Base-by-base conservation (phyloP, 352 stramenopile species). In the Phytopythium chamaehyphon region DNA sequence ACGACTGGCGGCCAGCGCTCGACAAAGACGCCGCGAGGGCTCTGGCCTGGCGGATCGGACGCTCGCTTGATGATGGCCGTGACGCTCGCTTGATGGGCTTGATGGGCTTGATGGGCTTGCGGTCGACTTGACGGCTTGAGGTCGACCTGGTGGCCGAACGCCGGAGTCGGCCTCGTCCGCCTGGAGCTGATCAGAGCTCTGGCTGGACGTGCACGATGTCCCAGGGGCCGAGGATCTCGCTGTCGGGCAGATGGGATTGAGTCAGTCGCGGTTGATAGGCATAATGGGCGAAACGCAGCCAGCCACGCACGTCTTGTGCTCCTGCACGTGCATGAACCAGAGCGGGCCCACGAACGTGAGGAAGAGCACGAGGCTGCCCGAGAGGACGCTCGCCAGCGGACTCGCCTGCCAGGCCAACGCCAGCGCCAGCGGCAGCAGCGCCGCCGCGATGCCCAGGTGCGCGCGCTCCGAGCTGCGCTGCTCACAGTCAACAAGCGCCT, bases 291-390 rank as follows among this genome's bases (percentile, higher is more conserved):
- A n/a, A n/a, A n/a, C n/a, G n/a, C n/a, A n/a, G n/a, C n/a, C n/a
- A n/a, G n/a, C n/a, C n/a, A n/a, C 77, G 76, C 72, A 94, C 84
- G 89, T 92, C 64, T 97, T 97, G 65, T 95, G 88, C 64, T 89
- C 73, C 59, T 95, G 86, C 42, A 96, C 79, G 58, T 91, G 79
- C 70, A 96, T 88, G 67, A 97, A 91, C 85, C 79, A 93, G 40
- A 96, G 73, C 54, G 90, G 90, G 58, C 83, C 93, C 22, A 90
- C 74, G 43, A 97, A 76, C 33, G 78, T 81, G 21, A 97, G 64
- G 53, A 96, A 91, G 33, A 89, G 58, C 24, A 94, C 66, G 43
- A 91, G 83, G 21, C 72, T 52, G 28, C 78, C 71, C 37, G 79
- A 78, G 3, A 84, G 61, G 3, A 79, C 67, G 50, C 83, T 90